Base-by-base conservation (phyloP, 1,284 basidiomycete species). In the Cutaneotrichosporon daszewskae region DNA sequence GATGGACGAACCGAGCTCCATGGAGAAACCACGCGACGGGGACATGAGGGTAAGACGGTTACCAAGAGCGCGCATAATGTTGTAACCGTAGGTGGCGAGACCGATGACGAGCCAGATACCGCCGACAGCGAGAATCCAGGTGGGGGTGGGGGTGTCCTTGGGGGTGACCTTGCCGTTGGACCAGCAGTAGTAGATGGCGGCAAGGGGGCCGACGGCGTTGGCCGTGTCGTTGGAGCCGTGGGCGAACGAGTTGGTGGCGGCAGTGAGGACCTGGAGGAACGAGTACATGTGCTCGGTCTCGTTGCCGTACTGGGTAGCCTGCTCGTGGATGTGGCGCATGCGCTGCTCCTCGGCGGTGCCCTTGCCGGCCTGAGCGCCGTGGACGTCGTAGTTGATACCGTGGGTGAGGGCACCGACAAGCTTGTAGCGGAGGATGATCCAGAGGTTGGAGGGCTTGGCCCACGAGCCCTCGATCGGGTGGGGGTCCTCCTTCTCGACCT, bases 231-330 rank as follows among this genome's bases (percentile, higher is more conserved):
- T 73, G 49, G 67, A 58, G 27, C 72, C 73, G 58, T 75, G 74
- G 14, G 73, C 74, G 51, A 76, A 76, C 13, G 72, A 74, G 39
- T 72, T 72, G 45, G 71, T 74, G 54, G 74, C 75, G n/a, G 74
- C 74, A 13, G 75, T 76, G 43, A 76, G 46, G 42, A 76, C 73
- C 50, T 76, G 75, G 34, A 76, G 62, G 64, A 75, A 76, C 17
- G 73, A 74, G 68, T 66, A 76, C 24, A 71, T 49, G 55, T 75
- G 73, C 55, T 76, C 75, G 39, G 71, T 71, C 57, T 71, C 71
- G 59, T 76, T 76, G 47, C 62, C 62, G 62, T 75, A 75, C 48
- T 73, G 72, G 37, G 58, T 60, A 36, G 72, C 67, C 20, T 59
- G 57, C 18, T 60, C 54, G 59, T 74, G 71, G 49, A 75, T 69